These are phyloP conservation scores for Aegilops bicornis DNA, from an alignment of 176 grass and related monocot species.

Conservation along the genomic window DNA sequence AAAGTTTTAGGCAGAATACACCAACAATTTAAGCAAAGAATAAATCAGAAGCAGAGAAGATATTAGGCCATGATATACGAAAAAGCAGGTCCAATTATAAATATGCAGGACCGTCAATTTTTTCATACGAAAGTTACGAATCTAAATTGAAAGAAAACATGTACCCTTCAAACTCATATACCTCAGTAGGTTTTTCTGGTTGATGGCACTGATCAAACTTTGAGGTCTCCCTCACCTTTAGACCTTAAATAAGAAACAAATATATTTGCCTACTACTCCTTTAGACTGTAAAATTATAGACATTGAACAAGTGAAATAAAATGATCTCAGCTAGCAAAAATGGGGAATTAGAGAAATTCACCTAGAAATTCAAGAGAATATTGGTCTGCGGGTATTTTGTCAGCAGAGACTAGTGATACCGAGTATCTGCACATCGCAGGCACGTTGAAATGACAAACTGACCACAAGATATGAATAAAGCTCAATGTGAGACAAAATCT, in stretches of 20 bases:
- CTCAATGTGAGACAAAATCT: background rate
- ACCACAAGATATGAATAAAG: background rate
- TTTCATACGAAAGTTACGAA: background rate
- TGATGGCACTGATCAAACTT: conserved; percentile 57
- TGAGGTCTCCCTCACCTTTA: conserved; percentile 83
- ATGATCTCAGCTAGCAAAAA: background rate
- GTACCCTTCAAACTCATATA: conserved; percentile 96
- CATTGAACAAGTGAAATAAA: background rate
- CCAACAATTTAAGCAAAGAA: conserved; percentile 27
- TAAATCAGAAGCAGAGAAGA: conserved; percentile 20
- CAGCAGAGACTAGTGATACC: conserved; percentile 57
- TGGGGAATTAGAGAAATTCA: conserved; percentile 19
- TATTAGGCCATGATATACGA: background rate
- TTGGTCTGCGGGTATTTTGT: conserved; percentile 56
- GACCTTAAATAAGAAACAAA: conserved; percentile 38
- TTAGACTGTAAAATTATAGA: background rate
- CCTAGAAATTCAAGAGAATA: conserved; percentile 78
- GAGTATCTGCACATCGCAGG: conserved; percentile 53
- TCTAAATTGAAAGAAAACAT: background rate
- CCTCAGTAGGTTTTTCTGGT: conserved; percentile 81
- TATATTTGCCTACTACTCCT: background rate
- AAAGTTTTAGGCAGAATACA: conserved; percentile 19
- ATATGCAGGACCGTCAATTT: background rate
- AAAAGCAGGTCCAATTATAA: background rate
- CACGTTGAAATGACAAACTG: background rate